phyloP scores from a whole-genome alignment of 2,329 filamentous ascomycete species.

The Eutypella sp. region DNA sequence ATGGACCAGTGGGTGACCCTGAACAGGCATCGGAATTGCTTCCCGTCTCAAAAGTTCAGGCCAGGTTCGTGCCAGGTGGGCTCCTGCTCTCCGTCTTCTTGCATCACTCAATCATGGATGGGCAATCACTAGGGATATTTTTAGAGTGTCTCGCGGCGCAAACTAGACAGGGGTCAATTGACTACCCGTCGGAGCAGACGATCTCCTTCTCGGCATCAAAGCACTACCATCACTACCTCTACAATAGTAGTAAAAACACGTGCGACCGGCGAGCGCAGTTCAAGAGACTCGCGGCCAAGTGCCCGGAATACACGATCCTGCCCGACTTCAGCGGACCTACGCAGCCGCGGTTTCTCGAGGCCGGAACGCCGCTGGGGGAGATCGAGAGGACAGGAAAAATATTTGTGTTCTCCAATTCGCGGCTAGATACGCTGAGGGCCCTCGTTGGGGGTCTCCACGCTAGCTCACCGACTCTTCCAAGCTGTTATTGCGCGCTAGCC shows the following conservation, averaged over 20 bases:
- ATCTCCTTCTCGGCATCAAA: constrained; percentile 14
- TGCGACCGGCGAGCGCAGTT: constrained; percentile 12
- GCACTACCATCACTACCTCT: neutral
- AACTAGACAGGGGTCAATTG: constrained; percentile 22
- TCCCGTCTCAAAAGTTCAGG: constrained; percentile 34
- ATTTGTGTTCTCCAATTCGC: constrained; percentile 33
- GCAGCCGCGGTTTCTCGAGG: constrained; percentile 24
- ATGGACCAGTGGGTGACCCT: constrained; percentile 16
- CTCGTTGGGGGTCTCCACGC: constrained; percentile 14
- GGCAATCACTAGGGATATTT: constrained; percentile 34
- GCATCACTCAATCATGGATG: constrained; percentile 39
- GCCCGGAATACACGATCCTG: constrained; percentile 35
- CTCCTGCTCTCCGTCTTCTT: constrained; percentile 35
- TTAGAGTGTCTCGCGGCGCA: constrained; percentile 33
- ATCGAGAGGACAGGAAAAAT: constrained; percentile 36
- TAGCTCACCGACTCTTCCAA: constrained; percentile 16
- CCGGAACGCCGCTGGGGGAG: constrained; percentile 20
- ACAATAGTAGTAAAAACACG: constrained; percentile 4
- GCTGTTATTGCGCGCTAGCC: constrained; percentile 21
- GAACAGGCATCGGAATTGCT: constrained; percentile 17
- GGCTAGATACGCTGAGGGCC: constrained; percentile 27
- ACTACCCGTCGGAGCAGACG: constrained; percentile 23
- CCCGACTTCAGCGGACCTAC: constrained; percentile 31
- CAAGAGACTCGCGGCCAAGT: constrained; percentile 22
- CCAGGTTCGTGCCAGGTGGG: constrained; percentile 34